Evolutionary conservation across 225 moss, liverwort and hornwort species (phyloP).

Genomic region (Thuidium tamariscinum): DNA sequence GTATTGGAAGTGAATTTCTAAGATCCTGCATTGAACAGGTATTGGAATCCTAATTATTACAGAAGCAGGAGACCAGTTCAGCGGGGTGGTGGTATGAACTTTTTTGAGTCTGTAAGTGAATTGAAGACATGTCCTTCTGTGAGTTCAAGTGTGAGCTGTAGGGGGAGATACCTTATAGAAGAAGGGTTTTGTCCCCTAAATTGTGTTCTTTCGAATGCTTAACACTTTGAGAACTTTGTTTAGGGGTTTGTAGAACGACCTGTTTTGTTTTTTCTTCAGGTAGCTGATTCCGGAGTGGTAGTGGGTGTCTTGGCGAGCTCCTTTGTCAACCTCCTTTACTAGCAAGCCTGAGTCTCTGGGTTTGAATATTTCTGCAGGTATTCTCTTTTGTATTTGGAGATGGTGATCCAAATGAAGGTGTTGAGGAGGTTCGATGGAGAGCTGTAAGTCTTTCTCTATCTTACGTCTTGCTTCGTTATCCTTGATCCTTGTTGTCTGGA

Average conservation of each 20-base stretch:
- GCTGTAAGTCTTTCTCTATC: conserved; percentile 38
- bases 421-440: conserved; percentile 92
- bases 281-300: neutral
- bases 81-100: conserved; percentile 70
- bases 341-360: neutral
- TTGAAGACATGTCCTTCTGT: neutral
- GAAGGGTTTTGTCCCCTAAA: neutral
- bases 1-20: neutral
- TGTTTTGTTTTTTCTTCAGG: neutral
- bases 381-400: conserved; percentile 99
- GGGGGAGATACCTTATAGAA: neutral
- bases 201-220: neutral
- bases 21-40: conserved; percentile 31
- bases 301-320: neutral
- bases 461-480: neutral
- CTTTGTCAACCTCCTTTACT: neutral
- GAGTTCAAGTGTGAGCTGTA: neutral
- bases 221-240: neutral
- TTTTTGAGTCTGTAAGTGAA: conserved; percentile 71
- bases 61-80: conserved; percentile 52
- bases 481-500: neutral
- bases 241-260: neutral
- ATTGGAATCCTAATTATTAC: conserved; percentile 86
- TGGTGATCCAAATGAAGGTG: conserved; percentile 87
- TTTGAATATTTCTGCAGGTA: conserved; percentile 36